Evolutionary conservation across 768 basidiomycete species (phyloP).

Genomic region (Suillus americanus): DNA sequence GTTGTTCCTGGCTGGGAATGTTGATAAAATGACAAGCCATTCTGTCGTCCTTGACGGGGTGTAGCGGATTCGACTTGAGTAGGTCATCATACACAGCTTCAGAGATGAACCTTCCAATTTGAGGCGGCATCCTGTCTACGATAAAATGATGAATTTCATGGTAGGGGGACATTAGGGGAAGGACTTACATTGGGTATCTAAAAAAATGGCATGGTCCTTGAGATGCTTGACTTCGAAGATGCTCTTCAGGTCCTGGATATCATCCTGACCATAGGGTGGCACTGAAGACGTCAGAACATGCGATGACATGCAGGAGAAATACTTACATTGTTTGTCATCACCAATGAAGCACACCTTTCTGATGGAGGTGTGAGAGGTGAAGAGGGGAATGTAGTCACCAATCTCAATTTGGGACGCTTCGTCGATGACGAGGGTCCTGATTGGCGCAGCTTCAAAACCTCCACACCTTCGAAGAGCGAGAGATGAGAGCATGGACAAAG

Average conservation of each 20-base stretch:
- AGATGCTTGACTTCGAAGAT: constrained; percentile 78
- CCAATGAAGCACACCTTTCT: constrained; percentile 63
- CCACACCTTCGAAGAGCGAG: constrained; percentile 11
- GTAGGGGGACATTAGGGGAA: neutral
- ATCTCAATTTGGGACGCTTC: constrained; percentile 68
- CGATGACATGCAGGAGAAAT: constrained; percentile 24
- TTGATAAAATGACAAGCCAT: constrained; percentile 69
- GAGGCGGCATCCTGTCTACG: constrained; percentile 80
- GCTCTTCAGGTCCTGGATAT: constrained; percentile 62
- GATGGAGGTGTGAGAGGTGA: constrained; percentile 34
- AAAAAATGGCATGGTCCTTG: constrained; percentile 44
- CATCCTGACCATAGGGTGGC: constrained; percentile 77
- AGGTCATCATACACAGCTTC: constrained; percentile 58
- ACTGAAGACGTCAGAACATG: constrained; percentile 47
- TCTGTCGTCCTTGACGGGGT: constrained; percentile 42
- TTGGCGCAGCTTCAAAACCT: constrained; percentile 30
- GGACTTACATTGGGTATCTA: constrained; percentile 73
- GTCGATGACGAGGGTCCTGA: constrained; percentile 56
- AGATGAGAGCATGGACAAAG: constrained; percentile 72
- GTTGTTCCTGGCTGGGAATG: constrained; percentile 40
- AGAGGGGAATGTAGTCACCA: constrained; percentile 49
- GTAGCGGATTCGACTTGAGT: constrained; percentile 53
- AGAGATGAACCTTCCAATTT: constrained; percentile 75
- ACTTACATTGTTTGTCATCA: constrained; percentile 63
- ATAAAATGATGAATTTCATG: constrained; percentile 11